These are phyloP conservation scores for Neurospora sp. DNA, from an alignment of 495 filamentous ascomycete genomes.

Conservation along the genomic window DNA sequence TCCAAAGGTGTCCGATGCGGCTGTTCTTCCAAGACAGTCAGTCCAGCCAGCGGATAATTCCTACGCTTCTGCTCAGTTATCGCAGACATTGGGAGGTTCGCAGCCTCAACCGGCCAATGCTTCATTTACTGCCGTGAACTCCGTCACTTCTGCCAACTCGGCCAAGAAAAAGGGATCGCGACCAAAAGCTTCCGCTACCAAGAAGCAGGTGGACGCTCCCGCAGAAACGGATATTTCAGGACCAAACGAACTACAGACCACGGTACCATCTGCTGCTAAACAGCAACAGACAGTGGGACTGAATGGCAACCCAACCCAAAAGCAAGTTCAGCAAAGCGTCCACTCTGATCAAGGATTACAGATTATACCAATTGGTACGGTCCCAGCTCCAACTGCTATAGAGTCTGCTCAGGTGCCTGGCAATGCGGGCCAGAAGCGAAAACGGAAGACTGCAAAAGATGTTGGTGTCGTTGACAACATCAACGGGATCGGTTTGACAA, in stretches of 20 bases:
- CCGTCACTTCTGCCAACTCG: not conserved
- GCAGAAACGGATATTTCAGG: not conserved
- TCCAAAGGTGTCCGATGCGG: constrained; percentile 23
- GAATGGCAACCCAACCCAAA: not conserved
- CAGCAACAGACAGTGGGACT: not conserved
- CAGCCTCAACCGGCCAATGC: constrained; percentile 3
- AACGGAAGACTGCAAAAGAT: constrained; percentile 14
- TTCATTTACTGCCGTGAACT: constrained; percentile 20
- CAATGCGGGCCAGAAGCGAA: constrained; percentile 15
- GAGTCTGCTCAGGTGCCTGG: constrained; percentile 1
- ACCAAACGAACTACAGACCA: not conserved
- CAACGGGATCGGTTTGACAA: not conserved
- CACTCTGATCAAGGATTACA: not conserved
- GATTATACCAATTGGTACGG: constrained; percentile 1
- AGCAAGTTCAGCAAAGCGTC: not conserved
- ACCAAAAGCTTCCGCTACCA: constrained; percentile 2
- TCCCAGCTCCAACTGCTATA: constrained; percentile 1
- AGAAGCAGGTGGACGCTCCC: not conserved
- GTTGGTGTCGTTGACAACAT: not conserved
- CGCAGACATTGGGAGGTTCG: not conserved
- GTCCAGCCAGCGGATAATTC: constrained; percentile 2
- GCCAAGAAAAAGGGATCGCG: constrained; percentile 3
- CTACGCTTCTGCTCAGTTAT: not conserved
- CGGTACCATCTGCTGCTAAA: not conserved
- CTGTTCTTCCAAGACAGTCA: constrained; percentile 1